phyloP scores from a whole-genome alignment of 129 eudicot genomes.

The Mikania micrantha region DNA sequence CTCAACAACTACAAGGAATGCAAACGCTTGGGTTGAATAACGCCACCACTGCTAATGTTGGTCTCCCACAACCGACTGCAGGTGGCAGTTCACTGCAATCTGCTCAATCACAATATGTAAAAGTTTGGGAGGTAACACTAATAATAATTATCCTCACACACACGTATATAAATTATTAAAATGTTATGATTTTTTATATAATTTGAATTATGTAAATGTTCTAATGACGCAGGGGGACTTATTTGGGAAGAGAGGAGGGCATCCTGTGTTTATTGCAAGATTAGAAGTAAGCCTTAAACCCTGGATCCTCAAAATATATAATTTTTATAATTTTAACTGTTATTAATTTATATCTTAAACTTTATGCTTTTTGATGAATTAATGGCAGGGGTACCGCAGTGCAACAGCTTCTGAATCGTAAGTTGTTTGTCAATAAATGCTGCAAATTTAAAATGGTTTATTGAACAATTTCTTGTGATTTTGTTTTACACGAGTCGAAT shows the following conservation, averaged over 20 bases:
- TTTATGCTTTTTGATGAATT: constrained; percentile 11
- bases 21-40: constrained; percentile 60
- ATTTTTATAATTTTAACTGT: background rate
- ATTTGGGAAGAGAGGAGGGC: constrained; percentile 97
- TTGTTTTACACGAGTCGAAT: too few relatives aligned
- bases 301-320: background rate
- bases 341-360: background rate
- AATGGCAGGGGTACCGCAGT: constrained; percentile 85
- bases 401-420: constrained; percentile 96
- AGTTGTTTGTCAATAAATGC: constrained; percentile 24
- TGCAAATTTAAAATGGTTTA: background rate
- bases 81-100: constrained; percentile 43
- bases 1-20: constrained; percentile 63
- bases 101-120: constrained; percentile 87
- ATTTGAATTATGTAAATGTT: constrained; percentile 4
- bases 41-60: constrained; percentile 56
- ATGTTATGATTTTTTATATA: background rate
- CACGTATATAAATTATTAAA: background rate
- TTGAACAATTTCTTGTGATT: background rate
- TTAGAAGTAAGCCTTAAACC: constrained; percentile 61
- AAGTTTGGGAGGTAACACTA: constrained; percentile 93
- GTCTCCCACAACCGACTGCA: constrained; percentile 54
- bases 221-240: constrained; percentile 68
- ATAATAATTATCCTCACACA: background rate
- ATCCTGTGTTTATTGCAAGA: constrained; percentile 94